These are phyloP conservation scores for Odontarrhena argentea DNA, from an alignment of 345 rosid species.

Conservation along the genomic window DNA sequence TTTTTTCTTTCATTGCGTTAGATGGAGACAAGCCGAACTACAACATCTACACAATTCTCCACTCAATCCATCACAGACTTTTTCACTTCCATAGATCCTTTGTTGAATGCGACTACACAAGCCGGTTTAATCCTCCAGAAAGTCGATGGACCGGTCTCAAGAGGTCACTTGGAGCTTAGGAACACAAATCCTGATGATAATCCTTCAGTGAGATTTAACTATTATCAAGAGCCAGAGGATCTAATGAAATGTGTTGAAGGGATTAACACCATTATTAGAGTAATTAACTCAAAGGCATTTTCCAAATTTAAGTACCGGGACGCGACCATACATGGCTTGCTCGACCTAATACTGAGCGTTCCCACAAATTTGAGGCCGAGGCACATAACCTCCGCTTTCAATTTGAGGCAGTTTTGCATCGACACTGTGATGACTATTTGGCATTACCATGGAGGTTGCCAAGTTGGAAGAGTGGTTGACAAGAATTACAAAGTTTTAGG, in stretches of 20 bases:
- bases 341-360: slow-evolving; percentile 43
- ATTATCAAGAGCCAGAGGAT: slow-evolving; percentile 73
- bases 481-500: slow-evolving; percentile 58
- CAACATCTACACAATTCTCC: slow-evolving; percentile 25
- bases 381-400: slow-evolving; percentile 39
- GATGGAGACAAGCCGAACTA: slow-evolving; percentile 30
- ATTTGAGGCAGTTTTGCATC: slow-evolving; percentile 62
- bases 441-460: slow-evolving; percentile 84
- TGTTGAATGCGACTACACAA: slow-evolving; percentile 43
- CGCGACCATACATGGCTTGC: slow-evolving; percentile 44
- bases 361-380: slow-evolving; percentile 69
- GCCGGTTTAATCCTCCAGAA: slow-evolving; percentile 61
- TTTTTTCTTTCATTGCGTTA: slow-evolving; percentile 12
- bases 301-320: slow-evolving; percentile 52
- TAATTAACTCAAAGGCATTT: slow-evolving; percentile 55
- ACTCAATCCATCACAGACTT: slow-evolving; percentile 43
- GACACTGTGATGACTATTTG: slow-evolving; percentile 71
- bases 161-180: slow-evolving; percentile 60
- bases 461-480: slow-evolving; percentile 63
- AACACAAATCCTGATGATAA: slow-evolving; percentile 55
- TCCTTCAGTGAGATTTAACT: slow-evolving; percentile 72
- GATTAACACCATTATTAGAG: slow-evolving; percentile 48
- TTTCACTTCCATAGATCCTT: slow-evolving; percentile 40
- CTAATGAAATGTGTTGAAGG: slow-evolving; percentile 58
- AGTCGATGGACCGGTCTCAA: slow-evolving; percentile 57